Conservation (phyloP, 345 rosid species). For the Pugionium dolabratum region DNA sequence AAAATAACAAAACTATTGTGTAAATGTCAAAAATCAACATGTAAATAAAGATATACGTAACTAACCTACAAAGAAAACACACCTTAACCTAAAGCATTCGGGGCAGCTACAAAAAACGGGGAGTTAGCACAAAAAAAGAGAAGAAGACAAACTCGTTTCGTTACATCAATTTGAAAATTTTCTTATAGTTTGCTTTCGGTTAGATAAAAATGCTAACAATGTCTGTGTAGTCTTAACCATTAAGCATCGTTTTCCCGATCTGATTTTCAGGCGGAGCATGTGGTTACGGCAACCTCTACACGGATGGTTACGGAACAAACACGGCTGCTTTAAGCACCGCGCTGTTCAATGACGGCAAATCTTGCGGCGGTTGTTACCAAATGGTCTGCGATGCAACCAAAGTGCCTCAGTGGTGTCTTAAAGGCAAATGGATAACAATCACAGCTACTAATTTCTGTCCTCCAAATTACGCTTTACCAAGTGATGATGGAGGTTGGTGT, state of each 20-base stretch:
- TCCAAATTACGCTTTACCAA: constrained; percentile 62
- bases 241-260: not conserved
- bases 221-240: not conserved
- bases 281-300: constrained; percentile 70
- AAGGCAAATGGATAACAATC: constrained; percentile 58
- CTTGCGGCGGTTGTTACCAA: constrained; percentile 73
- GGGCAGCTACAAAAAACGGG: too few species aligned
- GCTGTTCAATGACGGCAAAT: constrained; percentile 59
- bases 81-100: too few species aligned
- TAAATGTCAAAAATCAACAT: too few species aligned
- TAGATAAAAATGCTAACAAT: not conserved
- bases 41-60: too few species aligned
- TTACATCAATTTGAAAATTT: too few species aligned
- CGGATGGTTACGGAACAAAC: constrained; percentile 64
- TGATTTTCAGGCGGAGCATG: constrained; percentile 68
- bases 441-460: constrained; percentile 87
- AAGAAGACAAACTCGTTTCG: too few species aligned
- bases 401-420: constrained; percentile 67
- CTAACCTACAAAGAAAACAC: too few species aligned
- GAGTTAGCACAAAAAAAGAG: too few species aligned
- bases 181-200: too few species aligned
- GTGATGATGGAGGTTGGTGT: constrained; percentile 81
- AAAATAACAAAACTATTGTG: too few species aligned
- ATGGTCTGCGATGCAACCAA: constrained; percentile 52
- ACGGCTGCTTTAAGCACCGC: constrained; percentile 75